Conservation (phyloP, 2,329 filamentous ascomycete genomes). For the Emericellopsis atlantica region DNA sequence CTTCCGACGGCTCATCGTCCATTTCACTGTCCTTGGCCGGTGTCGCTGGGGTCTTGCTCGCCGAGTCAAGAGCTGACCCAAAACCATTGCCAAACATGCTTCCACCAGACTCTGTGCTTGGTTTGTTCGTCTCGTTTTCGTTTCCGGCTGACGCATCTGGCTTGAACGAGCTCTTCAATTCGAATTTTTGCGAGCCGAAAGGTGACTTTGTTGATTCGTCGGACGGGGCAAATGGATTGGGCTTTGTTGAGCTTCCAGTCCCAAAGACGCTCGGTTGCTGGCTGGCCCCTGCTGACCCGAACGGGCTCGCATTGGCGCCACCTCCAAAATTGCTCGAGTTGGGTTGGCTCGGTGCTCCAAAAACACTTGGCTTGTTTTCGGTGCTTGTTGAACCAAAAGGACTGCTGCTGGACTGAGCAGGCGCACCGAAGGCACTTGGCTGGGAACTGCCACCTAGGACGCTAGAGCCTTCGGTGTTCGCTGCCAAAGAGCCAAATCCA, state of each 20-base stretch:
- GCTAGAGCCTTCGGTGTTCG: slow-evolving; percentile 13
- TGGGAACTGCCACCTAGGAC: slow-evolving; percentile 21
- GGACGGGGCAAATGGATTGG: background rate
- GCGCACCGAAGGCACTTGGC: slow-evolving; percentile 1
- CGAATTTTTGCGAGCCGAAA: slow-evolving; percentile 47
- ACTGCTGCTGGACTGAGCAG: too few species aligned
- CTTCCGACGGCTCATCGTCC: slow-evolving; percentile 22
- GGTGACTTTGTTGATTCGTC: background rate
- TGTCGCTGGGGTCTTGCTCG: slow-evolving; percentile 23
- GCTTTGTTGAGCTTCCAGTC: background rate
- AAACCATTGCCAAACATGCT: slow-evolving; percentile 51
- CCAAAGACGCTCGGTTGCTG: background rate
- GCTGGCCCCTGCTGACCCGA: slow-evolving; percentile 11
- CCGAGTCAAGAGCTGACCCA: slow-evolving; percentile 40
- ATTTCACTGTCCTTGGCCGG: slow-evolving; percentile 40
- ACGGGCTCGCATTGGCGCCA: slow-evolving; percentile 8
- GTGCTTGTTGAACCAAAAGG: background rate
- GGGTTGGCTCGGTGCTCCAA: slow-evolving; percentile 9
- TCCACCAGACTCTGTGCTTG: slow-evolving; percentile 24
- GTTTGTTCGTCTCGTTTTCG: slow-evolving; percentile 44
- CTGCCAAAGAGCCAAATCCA: slow-evolving; percentile 37
- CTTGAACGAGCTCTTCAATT: slow-evolving; percentile 56
- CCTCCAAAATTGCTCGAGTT: slow-evolving; percentile 1
- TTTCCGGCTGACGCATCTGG: slow-evolving; percentile 48
- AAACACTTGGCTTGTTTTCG: slow-evolving; percentile 12